Evolutionary conservation across 345 rosid species (phyloP).

Genomic region (Boechera stricta): DNA sequence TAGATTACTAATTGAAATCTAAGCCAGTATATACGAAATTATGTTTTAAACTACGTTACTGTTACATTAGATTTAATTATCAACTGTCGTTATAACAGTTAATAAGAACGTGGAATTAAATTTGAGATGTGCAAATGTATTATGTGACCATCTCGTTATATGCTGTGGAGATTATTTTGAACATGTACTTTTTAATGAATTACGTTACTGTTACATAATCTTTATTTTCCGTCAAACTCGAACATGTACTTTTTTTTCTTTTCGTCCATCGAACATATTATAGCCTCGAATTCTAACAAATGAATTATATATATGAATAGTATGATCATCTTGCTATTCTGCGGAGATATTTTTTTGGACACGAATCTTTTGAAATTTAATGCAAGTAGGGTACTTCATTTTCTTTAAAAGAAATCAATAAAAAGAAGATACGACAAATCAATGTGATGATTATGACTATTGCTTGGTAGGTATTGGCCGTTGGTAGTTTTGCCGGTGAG

Average conservation of each 20-base stretch:
- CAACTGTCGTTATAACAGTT: neutral
- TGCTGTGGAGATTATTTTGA: neutral
- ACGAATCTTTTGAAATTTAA: neutral
- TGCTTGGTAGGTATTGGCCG: constrained; percentile 40
- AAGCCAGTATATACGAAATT: neutral
- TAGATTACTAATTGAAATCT: neutral
- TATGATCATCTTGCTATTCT: neutral
- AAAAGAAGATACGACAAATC: constrained; percentile 9
- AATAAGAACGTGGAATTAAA: neutral
- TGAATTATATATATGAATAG: neutral
- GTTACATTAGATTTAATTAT: neutral
- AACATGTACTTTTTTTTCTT: neutral
- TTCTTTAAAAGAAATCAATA: neutral
- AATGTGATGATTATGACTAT: constrained; percentile 15
- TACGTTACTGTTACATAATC: neutral
- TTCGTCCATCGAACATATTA: neutral
- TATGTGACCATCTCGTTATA: neutral
- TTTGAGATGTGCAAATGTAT: neutral
- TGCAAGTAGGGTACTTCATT: neutral
- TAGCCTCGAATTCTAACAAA: neutral
- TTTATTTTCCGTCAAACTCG: neutral
- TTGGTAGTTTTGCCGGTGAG: constrained; percentile 42
- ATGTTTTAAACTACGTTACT: neutral
- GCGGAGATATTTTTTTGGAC: neutral
- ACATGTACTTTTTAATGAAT: neutral